Evolutionary conservation across 2,329 filamentous ascomycete genomes (phyloP).

Genomic region (Aphanocladium album): DNA sequence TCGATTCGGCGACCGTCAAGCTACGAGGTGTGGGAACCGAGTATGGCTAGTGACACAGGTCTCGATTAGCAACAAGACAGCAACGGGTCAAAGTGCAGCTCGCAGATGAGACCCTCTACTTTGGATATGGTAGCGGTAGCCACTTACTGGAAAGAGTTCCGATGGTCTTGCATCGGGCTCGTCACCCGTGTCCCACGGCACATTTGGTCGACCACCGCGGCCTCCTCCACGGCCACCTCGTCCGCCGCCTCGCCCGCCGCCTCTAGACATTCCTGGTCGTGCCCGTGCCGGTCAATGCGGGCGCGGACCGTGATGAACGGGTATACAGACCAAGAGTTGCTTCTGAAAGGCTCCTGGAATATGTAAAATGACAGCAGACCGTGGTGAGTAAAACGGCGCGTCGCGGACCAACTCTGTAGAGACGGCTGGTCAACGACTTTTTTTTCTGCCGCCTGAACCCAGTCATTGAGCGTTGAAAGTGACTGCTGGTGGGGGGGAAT

Average conservation of each 20-base stretch:
- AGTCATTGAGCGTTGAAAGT: neutral
- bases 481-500: neutral
- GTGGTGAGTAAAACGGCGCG: neutral
- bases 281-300: neutral
- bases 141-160: slow-evolving; percentile 55
- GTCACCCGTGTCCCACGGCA: slow-evolving; percentile 49
- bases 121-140: neutral
- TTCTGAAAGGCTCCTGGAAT: neutral
- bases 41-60: slow-evolving; percentile 37
- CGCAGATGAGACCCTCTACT: neutral
- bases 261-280: slow-evolving; percentile 42
- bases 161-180: slow-evolving; percentile 53
- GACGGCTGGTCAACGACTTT: neutral
- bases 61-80: neutral
- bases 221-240: slow-evolving; percentile 45
- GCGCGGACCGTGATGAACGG: neutral
- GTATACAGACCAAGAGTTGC: neutral
- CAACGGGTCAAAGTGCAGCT: neutral
- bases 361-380: neutral
- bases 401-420: neutral
- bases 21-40: slow-evolving; percentile 41
- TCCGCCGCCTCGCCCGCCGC: slow-evolving; percentile 46
- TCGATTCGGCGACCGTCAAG: slow-evolving; percentile 40
- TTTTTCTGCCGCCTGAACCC: neutral
- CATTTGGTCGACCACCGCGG: slow-evolving; percentile 40